Evolutionary conservation across 352 stramenopile species (phyloP).

Genomic region (Phytophthora podocarpi): DNA sequence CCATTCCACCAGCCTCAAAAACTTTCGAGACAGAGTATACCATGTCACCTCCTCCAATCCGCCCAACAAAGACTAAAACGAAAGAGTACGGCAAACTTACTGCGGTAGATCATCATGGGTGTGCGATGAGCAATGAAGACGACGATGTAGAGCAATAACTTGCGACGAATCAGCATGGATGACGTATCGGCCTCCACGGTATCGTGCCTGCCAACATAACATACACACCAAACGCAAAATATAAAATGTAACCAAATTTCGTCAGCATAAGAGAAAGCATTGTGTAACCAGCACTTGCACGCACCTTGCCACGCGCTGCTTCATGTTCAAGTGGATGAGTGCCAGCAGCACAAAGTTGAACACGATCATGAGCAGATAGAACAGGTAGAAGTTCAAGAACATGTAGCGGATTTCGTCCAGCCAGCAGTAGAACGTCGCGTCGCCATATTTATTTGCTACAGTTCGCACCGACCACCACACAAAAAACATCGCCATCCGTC

Average conservation of each 20-base stretch:
- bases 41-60: slow-evolving; percentile 8
- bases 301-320: slow-evolving; percentile 60
- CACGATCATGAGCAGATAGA: slow-evolving; percentile 69
- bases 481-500: background rate
- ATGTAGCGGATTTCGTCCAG: slow-evolving; percentile 66
- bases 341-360: slow-evolving; percentile 75
- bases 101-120: slow-evolving; percentile 77
- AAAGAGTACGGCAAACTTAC: slow-evolving; percentile 31
- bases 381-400: slow-evolving; percentile 81
- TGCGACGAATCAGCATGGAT: slow-evolving; percentile 72
- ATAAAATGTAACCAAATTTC: background rate
- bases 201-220: slow-evolving; percentile 45
- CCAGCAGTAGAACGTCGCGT: slow-evolving; percentile 88
- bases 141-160: slow-evolving; percentile 73
- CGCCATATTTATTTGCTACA: slow-evolving; percentile 65
- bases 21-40: slow-evolving; percentile 27
- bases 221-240: background rate
- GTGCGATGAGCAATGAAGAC: slow-evolving; percentile 71
- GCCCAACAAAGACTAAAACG: background rate
- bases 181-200: slow-evolving; percentile 67
- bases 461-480: background rate
- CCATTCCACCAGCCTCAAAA: slow-evolving; percentile 42
- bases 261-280: background rate
- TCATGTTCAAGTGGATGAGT: slow-evolving; percentile 71
- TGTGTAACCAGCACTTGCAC: background rate